These are phyloP conservation scores for Sphaerostilbella broomeana DNA, from an alignment of 2,329 filamentous ascomycete genomes.

Conservation along the genomic window DNA sequence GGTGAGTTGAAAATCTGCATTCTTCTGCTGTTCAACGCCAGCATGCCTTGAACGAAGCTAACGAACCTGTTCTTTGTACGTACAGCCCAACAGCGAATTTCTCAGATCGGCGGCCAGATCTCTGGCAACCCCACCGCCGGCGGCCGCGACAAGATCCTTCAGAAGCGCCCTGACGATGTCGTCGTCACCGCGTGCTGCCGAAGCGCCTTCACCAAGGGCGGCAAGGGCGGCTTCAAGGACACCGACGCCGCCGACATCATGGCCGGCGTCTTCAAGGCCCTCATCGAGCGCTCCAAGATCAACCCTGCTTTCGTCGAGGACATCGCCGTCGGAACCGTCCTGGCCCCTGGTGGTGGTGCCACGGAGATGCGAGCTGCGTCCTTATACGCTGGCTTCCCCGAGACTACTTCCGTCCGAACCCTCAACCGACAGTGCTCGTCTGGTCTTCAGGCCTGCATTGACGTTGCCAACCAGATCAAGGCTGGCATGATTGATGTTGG, in stretches of 20 bases:
- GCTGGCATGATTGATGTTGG: constrained; percentile 92
- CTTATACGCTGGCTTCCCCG: constrained; percentile 85
- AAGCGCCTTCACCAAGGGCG: constrained; percentile 86
- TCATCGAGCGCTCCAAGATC: constrained; percentile 81
- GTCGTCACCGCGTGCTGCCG: constrained; percentile 91
- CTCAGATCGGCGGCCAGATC: constrained; percentile 57
- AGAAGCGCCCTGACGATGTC: constrained; percentile 66
- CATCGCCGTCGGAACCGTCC: constrained; percentile 83
- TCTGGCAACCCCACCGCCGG: constrained; percentile 51
- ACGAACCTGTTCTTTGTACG: too few species aligned
- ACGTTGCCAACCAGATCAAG: constrained; percentile 89
- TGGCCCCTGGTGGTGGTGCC: constrained; percentile 87
- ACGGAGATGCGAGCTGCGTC: constrained; percentile 94
- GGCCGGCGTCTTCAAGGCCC: constrained; percentile 70
- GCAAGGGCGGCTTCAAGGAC: constrained; percentile 93
- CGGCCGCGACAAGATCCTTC: constrained; percentile 50
- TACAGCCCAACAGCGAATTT: constrained; percentile 50
- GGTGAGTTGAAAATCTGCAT: too few species aligned
- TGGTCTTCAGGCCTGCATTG: constrained; percentile 85
- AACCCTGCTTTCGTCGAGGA: constrained; percentile 86
- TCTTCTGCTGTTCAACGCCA: too few species aligned
- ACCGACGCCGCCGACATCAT: constrained; percentile 82
- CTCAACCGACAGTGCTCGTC: constrained; percentile 94
- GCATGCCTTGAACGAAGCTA: too few species aligned
- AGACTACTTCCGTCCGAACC: constrained; percentile 73